phyloP scores from a whole-genome alignment of 768 basidiomycete species.

The Kwoniella dejecticola region DNA sequence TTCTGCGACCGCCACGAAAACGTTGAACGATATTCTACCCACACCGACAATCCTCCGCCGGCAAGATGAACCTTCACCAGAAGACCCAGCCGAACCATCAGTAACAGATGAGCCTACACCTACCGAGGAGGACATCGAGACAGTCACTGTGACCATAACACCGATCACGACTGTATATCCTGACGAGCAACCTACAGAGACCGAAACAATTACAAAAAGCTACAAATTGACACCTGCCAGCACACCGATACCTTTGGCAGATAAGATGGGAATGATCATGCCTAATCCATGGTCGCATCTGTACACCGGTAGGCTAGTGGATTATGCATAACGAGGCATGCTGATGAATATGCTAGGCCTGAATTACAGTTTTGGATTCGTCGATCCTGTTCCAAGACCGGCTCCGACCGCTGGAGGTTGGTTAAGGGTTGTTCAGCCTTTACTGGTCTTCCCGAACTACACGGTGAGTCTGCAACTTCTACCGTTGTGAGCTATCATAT shows the following conservation, averaged over 20 bases:
- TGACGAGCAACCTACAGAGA: conserved; percentile 5
- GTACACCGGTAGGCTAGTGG: conserved; percentile 43
- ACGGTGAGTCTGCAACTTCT: conserved; percentile 26
- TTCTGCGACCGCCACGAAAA: not conserved
- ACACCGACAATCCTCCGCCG: not conserved
- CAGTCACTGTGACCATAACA: conserved; percentile 12
- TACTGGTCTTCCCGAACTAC: conserved; percentile 51
- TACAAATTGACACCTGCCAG: conserved; percentile 16
- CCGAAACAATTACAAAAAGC: conserved; percentile 9
- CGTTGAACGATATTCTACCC: conserved; percentile 26
- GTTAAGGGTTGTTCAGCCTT: conserved; percentile 45
- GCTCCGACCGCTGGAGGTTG: conserved; percentile 44
- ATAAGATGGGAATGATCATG: conserved; percentile 53
- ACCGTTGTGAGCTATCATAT: not conserved
- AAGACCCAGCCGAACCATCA: not conserved
- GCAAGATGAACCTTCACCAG: not conserved
- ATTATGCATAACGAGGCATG: too few species aligned
- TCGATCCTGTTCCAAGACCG: conserved; percentile 46
- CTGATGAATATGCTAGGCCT: too few species aligned
- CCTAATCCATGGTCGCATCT: conserved; percentile 44
- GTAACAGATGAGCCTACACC: not conserved
- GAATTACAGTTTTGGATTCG: conserved; percentile 52
- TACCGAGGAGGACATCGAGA: conserved; percentile 2
- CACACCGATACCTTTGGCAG: conserved; percentile 36
- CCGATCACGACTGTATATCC: conserved; percentile 15